Evolutionary conservation across 2,329 filamentous ascomycete genomes (phyloP), one percentile per base, ranked within the genome.

Genomic region (Didymella pomorum): DNA sequence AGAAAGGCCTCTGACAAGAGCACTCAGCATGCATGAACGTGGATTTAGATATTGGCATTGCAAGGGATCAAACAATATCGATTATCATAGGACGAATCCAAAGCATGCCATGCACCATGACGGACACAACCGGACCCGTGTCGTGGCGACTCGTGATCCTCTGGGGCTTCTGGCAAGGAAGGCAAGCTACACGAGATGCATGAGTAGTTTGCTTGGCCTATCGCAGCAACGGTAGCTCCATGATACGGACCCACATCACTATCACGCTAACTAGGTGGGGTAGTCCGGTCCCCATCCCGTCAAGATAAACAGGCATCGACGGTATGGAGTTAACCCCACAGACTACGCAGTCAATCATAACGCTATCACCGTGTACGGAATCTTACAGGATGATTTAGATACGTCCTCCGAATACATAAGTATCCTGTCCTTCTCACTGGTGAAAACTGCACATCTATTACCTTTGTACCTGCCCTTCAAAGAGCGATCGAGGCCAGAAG

Each of bases 1-100:
- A 85, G 86, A 64, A 65, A 55, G 46, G 23, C 10, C n/a, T 33
- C 45, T 12, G 41, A 26, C 25, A 48, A 46, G 42, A 46, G 12
- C 8, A 25, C 41, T 12, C 21, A 37, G 26, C 29, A 41, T 26
- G 50, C 20, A 20, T 53, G 45, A 45, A 21, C 4, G 29, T 4
- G 20, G 16, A 5, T 46, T 26, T n/a, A 41, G 35, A 23, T 20
- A 14, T 26, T 25, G 21, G 16, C 41, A 18, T n/a, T 18, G 26
- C 20, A 25, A 14, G 16, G 29, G 26, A 11, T 48, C 28, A n/a
- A n/a, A 10, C 42, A 41, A 47, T 10, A 35, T 11, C 16, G 6
- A 20, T 20, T 43, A 11, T 52, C 35, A 51, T 46, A 50, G 46
- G 56, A 35, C n/a, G 50, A 54, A 54, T 51, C 12, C 26, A 58